These are phyloP conservation scores for Globisporangium orthogonon DNA, from an alignment of 352 stramenopile species.

Conservation along the genomic window DNA sequence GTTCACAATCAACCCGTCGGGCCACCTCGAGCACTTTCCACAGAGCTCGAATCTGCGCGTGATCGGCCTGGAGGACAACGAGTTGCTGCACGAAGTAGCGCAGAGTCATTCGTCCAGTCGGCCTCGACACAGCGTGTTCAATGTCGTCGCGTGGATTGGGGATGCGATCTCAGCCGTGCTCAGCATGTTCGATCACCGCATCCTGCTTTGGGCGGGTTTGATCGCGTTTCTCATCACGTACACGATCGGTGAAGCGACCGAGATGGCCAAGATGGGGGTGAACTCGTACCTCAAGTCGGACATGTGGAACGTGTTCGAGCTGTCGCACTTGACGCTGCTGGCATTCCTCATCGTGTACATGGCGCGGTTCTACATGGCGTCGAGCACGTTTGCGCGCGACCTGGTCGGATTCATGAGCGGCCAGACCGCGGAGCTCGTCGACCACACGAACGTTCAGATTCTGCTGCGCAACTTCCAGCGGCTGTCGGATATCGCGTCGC, in stretches of 20 bases:
- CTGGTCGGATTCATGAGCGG: constrained; percentile 29
- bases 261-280: constrained; percentile 76
- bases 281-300: constrained; percentile 73
- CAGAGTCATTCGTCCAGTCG: neutral
- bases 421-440: constrained; percentile 37
- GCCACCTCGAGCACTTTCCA: constrained; percentile 74
- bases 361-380: constrained; percentile 64
- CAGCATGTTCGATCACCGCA: constrained; percentile 41
- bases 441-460: constrained; percentile 55
- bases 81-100: constrained; percentile 17
- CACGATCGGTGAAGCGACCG: constrained; percentile 63
- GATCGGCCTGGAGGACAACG: constrained; percentile 61
- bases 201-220: constrained; percentile 62
- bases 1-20: constrained; percentile 73
- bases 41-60: constrained; percentile 82
- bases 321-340: constrained; percentile 66
- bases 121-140: neutral
- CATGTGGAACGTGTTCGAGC: constrained; percentile 88
- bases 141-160: neutral
- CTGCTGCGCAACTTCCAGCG: constrained; percentile 65
- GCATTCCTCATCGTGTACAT: constrained; percentile 56
- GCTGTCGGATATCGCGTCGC: constrained; percentile 65
- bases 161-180: constrained; percentile 14
- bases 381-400: constrained; percentile 37
- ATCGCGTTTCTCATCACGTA: constrained; percentile 77